phyloP scores from a whole-genome alignment of 2,329 filamentous ascomycete species.

The Lizonia empirigonia region DNA sequence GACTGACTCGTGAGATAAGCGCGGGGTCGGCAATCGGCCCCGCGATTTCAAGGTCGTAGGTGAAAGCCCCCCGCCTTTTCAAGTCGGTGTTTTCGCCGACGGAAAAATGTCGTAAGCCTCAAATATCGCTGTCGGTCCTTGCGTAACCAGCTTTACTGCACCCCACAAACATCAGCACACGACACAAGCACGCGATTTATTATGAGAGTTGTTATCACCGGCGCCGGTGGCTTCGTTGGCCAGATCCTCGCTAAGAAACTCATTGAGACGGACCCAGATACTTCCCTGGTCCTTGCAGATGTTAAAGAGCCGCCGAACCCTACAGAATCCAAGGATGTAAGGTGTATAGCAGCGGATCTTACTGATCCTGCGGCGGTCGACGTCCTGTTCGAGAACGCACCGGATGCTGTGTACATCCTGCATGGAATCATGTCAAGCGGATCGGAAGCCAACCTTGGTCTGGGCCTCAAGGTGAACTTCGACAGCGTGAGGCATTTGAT shows the following conservation, averaged over 20 bases:
- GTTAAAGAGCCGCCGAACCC: conserved; percentile 56
- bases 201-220: conserved; percentile 64
- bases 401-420: conserved; percentile 59
- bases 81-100: conserved; percentile 18
- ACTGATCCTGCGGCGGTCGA: conserved; percentile 43
- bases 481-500: conserved; percentile 63
- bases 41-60: too few relatives aligned
- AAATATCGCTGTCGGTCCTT: not conserved
- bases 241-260: conserved; percentile 64
- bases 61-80: conserved; percentile 16
- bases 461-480: conserved; percentile 66
- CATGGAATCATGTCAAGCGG: conserved; percentile 72
- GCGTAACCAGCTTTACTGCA: not conserved
- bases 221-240: conserved; percentile 68
- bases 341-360: conserved; percentile 59
- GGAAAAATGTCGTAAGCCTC: conserved; percentile 12
- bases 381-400: conserved; percentile 33
- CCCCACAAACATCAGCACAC: not conserved
- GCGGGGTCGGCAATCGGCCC: too few relatives aligned
- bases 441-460: conserved; percentile 65
- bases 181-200: conserved; percentile 3
- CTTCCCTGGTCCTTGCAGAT: conserved; percentile 62
- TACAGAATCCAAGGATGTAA: conserved; percentile 58
- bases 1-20: too few relatives aligned
- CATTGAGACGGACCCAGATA: conserved; percentile 53